A percentile compares a stretch with the other conserved stretches of the same genome.
Evolutionary conservation across 2,329 filamentous ascomycete genomes (phyloP).

Genomic region (Penicillium nordicum): DNA sequence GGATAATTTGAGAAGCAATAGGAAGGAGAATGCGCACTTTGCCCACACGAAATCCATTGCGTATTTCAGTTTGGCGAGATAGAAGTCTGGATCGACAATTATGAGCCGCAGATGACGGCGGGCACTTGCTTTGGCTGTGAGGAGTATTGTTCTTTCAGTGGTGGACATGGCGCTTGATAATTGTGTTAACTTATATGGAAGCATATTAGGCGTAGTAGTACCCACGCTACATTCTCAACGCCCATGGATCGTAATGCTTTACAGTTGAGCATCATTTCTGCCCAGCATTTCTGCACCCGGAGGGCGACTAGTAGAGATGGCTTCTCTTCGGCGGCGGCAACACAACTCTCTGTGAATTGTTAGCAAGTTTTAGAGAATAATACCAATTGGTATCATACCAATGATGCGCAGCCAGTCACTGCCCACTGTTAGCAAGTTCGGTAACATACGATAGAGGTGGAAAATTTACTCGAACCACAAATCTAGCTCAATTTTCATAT

Average conservation of each 20-base stretch:
- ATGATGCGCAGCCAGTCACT: constrained; percentile 39
- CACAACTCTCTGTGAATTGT: constrained; percentile 27
- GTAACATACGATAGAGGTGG: neutral
- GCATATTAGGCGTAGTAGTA: neutral
- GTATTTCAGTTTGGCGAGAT: constrained; percentile 52
- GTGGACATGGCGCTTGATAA: constrained; percentile 45
- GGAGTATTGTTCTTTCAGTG: constrained; percentile 47
- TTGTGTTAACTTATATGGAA: neutral
- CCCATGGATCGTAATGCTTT: constrained; percentile 50
- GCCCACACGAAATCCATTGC: constrained; percentile 60
- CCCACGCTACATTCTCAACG: constrained; percentile 48
- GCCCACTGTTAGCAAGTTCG: constrained; percentile 2
- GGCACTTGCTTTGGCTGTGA: constrained; percentile 52
- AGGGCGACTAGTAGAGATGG: constrained; percentile 47
- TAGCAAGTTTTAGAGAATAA: neutral
- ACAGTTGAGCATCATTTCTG: constrained; percentile 51
- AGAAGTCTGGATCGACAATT: constrained; percentile 44
- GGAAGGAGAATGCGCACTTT: constrained; percentile 56
- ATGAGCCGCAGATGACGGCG: constrained; percentile 51
- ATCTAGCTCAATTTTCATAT: constrained; percentile 48
- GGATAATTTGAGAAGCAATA: constrained; percentile 53
- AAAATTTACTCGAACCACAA: constrained; percentile 46
- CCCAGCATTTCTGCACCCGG: constrained; percentile 53
- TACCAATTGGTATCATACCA: constrained; percentile 17
- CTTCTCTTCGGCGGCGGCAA: constrained; percentile 29